Evolutionary conservation across 352 stramenopile species (phyloP).

Genomic region (Pythium rishiriense): DNA sequence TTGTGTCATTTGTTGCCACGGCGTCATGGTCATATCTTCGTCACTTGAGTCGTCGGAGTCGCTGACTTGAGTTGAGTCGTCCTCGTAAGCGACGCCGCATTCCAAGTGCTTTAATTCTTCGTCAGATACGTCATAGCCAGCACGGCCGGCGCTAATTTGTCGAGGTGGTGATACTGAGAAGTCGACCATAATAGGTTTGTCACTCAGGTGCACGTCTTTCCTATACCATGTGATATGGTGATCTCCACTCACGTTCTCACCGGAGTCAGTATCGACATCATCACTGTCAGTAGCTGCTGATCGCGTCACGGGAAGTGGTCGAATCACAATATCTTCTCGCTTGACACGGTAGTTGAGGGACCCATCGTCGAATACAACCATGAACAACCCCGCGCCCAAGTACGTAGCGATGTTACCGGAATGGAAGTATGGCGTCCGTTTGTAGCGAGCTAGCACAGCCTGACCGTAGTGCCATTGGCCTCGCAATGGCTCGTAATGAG

Average conservation of each 20-base stretch:
- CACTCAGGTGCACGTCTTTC: constrained; percentile 29
- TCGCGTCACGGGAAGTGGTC: constrained; percentile 8
- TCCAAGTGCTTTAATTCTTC: constrained; percentile 71
- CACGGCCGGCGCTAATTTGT: constrained; percentile 20
- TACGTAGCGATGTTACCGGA: constrained; percentile 80
- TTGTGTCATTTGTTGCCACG: constrained; percentile 85
- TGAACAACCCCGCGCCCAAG: constrained; percentile 63
- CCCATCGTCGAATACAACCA: constrained; percentile 80
- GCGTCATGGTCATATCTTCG: constrained; percentile 76
- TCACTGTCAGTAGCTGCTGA: neutral
- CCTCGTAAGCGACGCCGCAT: constrained; percentile 69
- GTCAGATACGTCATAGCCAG: constrained; percentile 28
- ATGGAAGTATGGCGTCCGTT: constrained; percentile 74
- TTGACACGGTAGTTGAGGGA: constrained; percentile 69
- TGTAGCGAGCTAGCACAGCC: constrained; percentile 64
- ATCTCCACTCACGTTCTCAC: neutral
- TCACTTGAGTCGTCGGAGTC: constrained; percentile 79
- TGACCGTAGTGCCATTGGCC: constrained; percentile 66
- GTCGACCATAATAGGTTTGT: constrained; percentile 36
- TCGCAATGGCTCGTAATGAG: constrained; percentile 53
- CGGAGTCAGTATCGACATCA: constrained; percentile 4
- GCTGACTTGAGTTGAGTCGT: constrained; percentile 83
- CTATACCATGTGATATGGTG: constrained; percentile 30
- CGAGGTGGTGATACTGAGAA: constrained; percentile 33
- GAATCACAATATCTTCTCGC: constrained; percentile 66